Base-by-base conservation (phyloP, 768 basidiomycete genomes). In the Lactarius hengduanensis region DNA sequence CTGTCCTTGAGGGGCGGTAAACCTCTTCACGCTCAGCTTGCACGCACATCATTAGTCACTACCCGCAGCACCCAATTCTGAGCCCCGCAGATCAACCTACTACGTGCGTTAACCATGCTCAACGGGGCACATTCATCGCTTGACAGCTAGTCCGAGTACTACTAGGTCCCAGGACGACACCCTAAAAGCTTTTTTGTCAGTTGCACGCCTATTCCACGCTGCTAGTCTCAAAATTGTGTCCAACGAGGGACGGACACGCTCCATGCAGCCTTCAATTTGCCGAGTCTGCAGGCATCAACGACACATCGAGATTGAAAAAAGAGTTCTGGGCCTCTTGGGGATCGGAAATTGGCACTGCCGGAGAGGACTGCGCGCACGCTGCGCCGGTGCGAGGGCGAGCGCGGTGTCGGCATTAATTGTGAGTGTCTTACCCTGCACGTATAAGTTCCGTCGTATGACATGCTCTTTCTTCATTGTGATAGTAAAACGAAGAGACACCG, bases 361-460 rank as follows among this genome's bases (percentile, higher is more conserved):
- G 28, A 20, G 57, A 63, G 57, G 62, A 32, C 18, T 15, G 11
- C 56, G 26, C 59, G 36, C 43, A 34, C 53, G 43, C 58, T 67
- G 53, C 66, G 41, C 36, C 56, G 57, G 41, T 32, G 57, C 55
- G 20, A 40, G 53, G 62, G 15, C 15, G 57, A 55, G 40, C 36
- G 20, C 4, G 53, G 50, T 38, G 53, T 56, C 41, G 66, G 57
- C 43, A 30, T 67, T 34, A 50, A 40, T 56, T 16, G 62, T 55
- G 58, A 63, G 58, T 57, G 11, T 11, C 40, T 2, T n/a, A 6
- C 45, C 36, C 55, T 53, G 40, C 28, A 13, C 11, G 22, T n/a
- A 22, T 40, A 22, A 34, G 38, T 50, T 34, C 36, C 36, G 36
- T 38, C 32, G 16, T 58, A 26, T 54, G 32, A 59, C 50, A 54